Evolutionary conservation across 1,284 basidiomycete species (phyloP), one percentile per base, ranked within the genome.

Genomic region (Ceratobasidium sp.): DNA sequence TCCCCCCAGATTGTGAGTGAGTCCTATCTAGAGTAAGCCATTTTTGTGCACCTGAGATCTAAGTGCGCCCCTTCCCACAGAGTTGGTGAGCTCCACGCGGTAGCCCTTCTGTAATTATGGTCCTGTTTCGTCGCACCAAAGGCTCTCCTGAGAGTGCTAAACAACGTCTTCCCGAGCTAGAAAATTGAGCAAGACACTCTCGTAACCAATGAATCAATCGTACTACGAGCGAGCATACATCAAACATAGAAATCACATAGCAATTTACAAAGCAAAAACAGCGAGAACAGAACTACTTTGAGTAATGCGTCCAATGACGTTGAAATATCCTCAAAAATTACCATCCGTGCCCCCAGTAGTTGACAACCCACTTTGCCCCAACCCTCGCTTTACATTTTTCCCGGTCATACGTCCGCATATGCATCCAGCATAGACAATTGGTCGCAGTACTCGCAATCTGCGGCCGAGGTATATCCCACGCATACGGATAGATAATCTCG

Each of bases 281-380:
- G n/a, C n/a, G 23, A n/a, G n/a, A 20, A 54, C 52, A 54, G 23
- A 13, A 9, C 15, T n/a, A 54, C 20, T 20, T 54, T n/a, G 20
- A 54, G 23, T n/a, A 26, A n/a, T 20, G 20, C 52, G 23, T n/a
- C 17, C 17, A 54, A 26, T 26, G n/a, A 20, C 52, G n/a, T 20
- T 20, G n/a, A 54, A 54, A 15, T 13, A 33, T 5, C 12, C 6
- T n/a, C 33, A n/a, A n/a, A 42, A 46, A 52, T 33, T 33, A 67
- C 65, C 65, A 67, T 5, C 65, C 50, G 48, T 67, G 61, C n/a
- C 61, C 61, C 71, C 70, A 73, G 28, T 75, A 75, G n/a, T 75
- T 56, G 10, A 75, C 50, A 17, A 64, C 61, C 71, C 61, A 75
- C 50, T 33, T 61, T 44, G 71, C 61, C 13, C 71, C 71, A 23